These are phyloP conservation scores for Herpetospermum pedunculosum DNA, from an alignment of 306 rosid species.

Conservation along the genomic window DNA sequence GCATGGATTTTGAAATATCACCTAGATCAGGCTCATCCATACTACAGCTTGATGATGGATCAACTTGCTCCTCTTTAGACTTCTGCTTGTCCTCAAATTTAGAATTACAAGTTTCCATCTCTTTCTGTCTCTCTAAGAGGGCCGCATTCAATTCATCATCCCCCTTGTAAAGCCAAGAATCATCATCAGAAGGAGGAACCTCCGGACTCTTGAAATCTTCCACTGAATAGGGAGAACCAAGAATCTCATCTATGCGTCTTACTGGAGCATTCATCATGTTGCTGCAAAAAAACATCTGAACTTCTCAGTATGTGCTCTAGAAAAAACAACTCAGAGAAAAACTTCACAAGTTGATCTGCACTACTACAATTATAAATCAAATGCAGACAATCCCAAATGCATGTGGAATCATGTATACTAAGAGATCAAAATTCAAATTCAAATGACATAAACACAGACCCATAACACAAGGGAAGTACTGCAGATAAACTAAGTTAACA, in stretches of 20 bases:
- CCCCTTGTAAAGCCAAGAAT: constrained; percentile 79
- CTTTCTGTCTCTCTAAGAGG: constrained; percentile 80
- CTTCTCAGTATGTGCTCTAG: neutral
- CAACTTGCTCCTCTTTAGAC: constrained; percentile 33
- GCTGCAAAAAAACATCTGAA: constrained; percentile 38
- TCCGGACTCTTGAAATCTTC: constrained; percentile 48
- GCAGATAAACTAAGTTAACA: neutral
- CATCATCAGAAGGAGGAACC: constrained; percentile 74
- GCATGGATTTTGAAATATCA: constrained; percentile 69
- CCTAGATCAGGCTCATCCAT: constrained; percentile 50
- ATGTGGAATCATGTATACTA: neutral
- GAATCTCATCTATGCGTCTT: constrained; percentile 80
- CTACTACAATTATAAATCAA: neutral
- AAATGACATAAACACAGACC: neutral
- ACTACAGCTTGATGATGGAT: constrained; percentile 32
- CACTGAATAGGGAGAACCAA: constrained; percentile 44
- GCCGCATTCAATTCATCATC: constrained; percentile 76
- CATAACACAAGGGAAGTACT: neutral
- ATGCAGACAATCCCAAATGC: neutral
- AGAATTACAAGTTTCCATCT: constrained; percentile 56
- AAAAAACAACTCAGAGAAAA: neutral
- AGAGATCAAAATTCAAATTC: neutral
- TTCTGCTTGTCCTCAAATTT: constrained; percentile 58
- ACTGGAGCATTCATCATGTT: constrained; percentile 79
- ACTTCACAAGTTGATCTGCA: neutral